Evolutionary conservation across 192 early-diverging fungal species (phyloP).

Genomic region (Gryganskiella cystojenkinii): DNA sequence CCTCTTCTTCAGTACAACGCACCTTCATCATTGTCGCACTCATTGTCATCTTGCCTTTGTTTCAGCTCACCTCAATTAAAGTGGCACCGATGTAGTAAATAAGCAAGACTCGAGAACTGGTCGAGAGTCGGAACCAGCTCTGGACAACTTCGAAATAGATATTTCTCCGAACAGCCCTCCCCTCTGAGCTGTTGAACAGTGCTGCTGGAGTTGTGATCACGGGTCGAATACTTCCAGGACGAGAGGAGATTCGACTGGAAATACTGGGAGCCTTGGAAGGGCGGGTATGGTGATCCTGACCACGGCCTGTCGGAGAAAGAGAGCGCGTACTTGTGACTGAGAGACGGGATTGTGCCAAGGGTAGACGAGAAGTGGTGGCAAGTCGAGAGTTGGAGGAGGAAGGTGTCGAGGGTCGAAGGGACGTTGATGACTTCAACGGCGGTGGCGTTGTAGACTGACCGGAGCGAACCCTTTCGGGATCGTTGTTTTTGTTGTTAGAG

Average conservation of each 20-base stretch:
- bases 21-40: too few species aligned
- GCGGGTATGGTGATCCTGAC: slow-evolving; percentile 5
- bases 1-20: background rate
- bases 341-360: background rate
- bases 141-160: slow-evolving; percentile 21
- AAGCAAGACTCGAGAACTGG: slow-evolving; percentile 32
- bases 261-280: slow-evolving; percentile 22
- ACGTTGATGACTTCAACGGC: too few species aligned
- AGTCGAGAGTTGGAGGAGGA: background rate
- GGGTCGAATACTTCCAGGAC: slow-evolving; percentile 14
- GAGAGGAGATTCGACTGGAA: slow-evolving; percentile 22
- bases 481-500: too few species aligned
- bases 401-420: background rate
- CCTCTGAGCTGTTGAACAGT: slow-evolving; percentile 18
- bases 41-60: too few species aligned
- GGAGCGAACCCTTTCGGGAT: too few species aligned
- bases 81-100: slow-evolving; percentile 29
- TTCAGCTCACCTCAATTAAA: slow-evolving; percentile 32
- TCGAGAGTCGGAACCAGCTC: slow-evolving; percentile 36
- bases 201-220: slow-evolving; percentile 23
- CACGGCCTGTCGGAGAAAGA: background rate
- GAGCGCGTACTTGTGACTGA: background rate
- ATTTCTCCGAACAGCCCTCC: slow-evolving; percentile 17
- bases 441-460: too few species aligned
- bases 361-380: background rate